Base-by-base conservation (phyloP, 331 rosid genomes). In the Pyrus hybrid region DNA sequence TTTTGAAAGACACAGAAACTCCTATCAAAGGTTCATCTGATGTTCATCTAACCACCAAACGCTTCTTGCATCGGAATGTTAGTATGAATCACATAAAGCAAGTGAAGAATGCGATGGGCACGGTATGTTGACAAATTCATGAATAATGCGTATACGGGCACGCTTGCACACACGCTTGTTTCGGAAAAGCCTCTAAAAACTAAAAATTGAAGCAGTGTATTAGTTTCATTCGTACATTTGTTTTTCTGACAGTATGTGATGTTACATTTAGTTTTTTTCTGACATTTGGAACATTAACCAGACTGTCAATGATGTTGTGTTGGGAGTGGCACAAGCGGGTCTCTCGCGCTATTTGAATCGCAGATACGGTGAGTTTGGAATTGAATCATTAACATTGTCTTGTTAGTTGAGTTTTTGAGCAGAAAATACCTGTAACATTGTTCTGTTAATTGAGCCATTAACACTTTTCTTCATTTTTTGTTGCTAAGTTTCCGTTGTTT, bases 251-350 rank as follows among this genome's bases (percentile, higher is more conserved):
- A 62, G 21, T 26, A 30, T 25, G 26, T 63, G 7, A 2, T 17
- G 26, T 72, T 49, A 56, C 58, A 56, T n/a, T n/a, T 30, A 12
- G 51, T 29, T 70, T 70, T 41, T 67, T 63, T 45, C 17, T 56
- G 7, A 45, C 7, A 53, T 32, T n/a, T 80, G 67, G 35, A 26
- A 30, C 13, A 56, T 47, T 72, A 56, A 57, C 28, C 82, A 89
- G 97, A 91, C 91, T 5, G 28, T 88, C 76, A 91, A 91, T 60
- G 97, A 91, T 67, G 91, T 89, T 41, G 21, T 87, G 28, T 63
- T 89, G 78, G 97, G 92, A 47, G 32, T 89, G 54, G 78, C 93
- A 51, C 93, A 91, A 87, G 93, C 91, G 10, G 92, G 84, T 54
- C 82, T 91, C 37, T 47, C 87, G 8, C 75, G 53, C 70, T 89